Evolutionary conservation across 257 asterid genomes (phyloP).

Genomic region (Ilex aquifolium): DNA sequence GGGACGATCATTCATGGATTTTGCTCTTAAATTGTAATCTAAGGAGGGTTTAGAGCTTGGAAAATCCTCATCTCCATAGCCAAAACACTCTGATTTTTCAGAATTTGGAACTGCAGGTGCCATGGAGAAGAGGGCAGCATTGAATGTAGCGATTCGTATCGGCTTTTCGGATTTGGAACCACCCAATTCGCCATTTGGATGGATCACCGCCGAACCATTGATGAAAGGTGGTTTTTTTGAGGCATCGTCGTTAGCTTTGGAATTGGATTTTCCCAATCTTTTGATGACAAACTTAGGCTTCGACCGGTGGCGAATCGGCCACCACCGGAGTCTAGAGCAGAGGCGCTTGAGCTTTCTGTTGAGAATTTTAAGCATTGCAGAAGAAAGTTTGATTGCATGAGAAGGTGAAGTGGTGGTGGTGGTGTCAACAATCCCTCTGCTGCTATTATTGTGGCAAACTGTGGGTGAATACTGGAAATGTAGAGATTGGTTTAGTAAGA

Average conservation of each 20-base stretch:
- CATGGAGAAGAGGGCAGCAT: slow-evolving; percentile 98
- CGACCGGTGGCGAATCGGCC: slow-evolving; percentile 56
- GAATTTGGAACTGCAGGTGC: slow-evolving; percentile 72
- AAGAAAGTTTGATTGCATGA: neutral
- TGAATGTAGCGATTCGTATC: slow-evolving; percentile 68
- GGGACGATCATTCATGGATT: slow-evolving; percentile 57
- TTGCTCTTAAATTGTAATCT: slow-evolving; percentile 21
- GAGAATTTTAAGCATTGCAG: slow-evolving; percentile 43
- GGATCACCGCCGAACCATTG: slow-evolving; percentile 58
- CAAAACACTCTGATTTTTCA: slow-evolving; percentile 25
- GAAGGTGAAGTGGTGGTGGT: no score
- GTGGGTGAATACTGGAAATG: no score
- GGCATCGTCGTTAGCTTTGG: slow-evolving; percentile 26
- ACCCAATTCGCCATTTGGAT: slow-evolving; percentile 47
- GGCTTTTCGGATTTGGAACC: slow-evolving; percentile 25
- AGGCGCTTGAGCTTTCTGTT: slow-evolving; percentile 52
- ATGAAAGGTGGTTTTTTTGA: slow-evolving; percentile 12
- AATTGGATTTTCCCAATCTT: slow-evolving; percentile 48
- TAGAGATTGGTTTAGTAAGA: no score
- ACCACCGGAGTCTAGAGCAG: slow-evolving; percentile 47
- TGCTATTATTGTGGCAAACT: no score
- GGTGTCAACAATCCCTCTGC: no score
- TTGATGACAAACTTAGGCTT: slow-evolving; percentile 48
- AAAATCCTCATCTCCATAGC: slow-evolving; percentile 20
- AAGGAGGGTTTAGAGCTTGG: neutral